Conservation (phyloP, 2,329 filamentous ascomycete genomes). For the Dissoconium aciculare region DNA sequence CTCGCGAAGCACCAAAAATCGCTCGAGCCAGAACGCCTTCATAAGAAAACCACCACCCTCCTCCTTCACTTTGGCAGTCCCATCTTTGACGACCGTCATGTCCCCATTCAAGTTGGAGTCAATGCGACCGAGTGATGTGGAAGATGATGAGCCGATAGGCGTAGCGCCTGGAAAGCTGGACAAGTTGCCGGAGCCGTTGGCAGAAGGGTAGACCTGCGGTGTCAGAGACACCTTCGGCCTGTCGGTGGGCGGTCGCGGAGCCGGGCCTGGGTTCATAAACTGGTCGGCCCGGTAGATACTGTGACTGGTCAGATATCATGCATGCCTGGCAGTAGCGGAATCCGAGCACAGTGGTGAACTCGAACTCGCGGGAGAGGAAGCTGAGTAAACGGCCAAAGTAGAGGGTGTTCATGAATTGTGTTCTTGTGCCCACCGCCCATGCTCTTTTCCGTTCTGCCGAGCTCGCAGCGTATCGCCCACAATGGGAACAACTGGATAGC, state of each 20-base stretch:
- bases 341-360: background rate
- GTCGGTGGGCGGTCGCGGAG: conserved; percentile 75
- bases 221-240: conserved; percentile 62
- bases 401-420: conserved; percentile 1
- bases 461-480: background rate
- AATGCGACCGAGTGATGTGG: conserved; percentile 19
- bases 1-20: conserved; percentile 82
- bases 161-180: conserved; percentile 7
- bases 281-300: conserved; percentile 48
- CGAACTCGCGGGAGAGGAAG: background rate
- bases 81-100: conserved; percentile 39
- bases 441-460: too few species aligned
- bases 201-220: conserved; percentile 51
- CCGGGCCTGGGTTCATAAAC: conserved; percentile 96
- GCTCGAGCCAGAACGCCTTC: conserved; percentile 60
- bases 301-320: conserved; percentile 6
- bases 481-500: background rate
- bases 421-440: too few species aligned
- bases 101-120: conserved; percentile 23
- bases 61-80: conserved; percentile 77
- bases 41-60: conserved; percentile 56
- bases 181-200: conserved; percentile 58
- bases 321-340: background rate
- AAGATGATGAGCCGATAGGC: background rate
- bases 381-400: background rate